A percentile compares a stretch with the other conserved stretches of the same genome.
Conservation (phyloP, 2,329 filamentous ascomycete genomes). For the Hypoxylon sp. region DNA sequence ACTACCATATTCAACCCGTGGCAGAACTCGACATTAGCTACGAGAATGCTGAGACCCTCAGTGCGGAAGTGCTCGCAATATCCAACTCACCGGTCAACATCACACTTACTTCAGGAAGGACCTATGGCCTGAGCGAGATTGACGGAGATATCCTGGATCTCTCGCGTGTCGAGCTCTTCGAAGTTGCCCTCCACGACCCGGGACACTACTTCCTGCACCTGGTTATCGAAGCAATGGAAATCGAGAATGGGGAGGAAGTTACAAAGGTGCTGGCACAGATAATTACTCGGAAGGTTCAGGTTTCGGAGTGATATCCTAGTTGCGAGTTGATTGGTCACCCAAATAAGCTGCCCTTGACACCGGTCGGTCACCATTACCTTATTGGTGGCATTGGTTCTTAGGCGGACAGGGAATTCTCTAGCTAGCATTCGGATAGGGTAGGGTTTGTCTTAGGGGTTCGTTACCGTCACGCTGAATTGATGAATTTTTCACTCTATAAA, state of each 20-base stretch:
- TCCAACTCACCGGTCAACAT: neutral
- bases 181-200: neutral
- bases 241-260: neutral
- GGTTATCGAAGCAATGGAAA: neutral
- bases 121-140: neutral
- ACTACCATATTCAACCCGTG: neutral
- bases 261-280: neutral
- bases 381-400: neutral
- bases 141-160: conserved; percentile 6
- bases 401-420: neutral
- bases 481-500: neutral
- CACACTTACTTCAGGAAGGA: neutral
- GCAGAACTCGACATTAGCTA: neutral
- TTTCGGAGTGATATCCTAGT: neutral
- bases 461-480: neutral
- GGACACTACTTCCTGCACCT: conserved; percentile 9
- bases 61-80: neutral
- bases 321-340: neutral
- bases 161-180: neutral
- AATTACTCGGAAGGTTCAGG: neutral
- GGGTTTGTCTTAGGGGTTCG: neutral
- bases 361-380: too few species aligned
- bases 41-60: neutral
- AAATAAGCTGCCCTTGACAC: neutral
- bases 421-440: neutral